A percentile compares a stretch with the other conserved stretches of the same genome.
These are phyloP conservation scores for Takakia lepidozioides DNA, from an alignment of 225 moss, liverwort and hornwort species.

Conservation along the genomic window DNA sequence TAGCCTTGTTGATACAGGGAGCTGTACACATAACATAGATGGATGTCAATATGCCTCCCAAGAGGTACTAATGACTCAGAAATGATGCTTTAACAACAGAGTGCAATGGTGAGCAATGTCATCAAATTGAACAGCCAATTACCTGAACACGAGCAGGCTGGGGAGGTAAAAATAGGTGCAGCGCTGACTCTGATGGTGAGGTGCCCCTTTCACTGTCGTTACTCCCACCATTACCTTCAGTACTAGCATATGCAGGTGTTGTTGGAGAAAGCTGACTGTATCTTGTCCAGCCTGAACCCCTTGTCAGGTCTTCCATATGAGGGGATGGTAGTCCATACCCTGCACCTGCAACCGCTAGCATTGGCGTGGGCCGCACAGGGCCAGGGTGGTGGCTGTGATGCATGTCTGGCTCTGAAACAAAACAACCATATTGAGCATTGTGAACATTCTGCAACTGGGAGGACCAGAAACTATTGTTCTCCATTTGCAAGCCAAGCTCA, in stretches of 20 bases:
- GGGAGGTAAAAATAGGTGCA: constrained; percentile 71
- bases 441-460: constrained; percentile 32
- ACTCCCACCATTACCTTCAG: constrained; percentile 46
- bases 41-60: no score
- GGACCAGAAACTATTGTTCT: constrained; percentile 36
- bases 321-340: constrained; percentile 45
- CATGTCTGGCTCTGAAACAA: constrained; percentile 21
- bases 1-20: no score
- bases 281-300: constrained; percentile 56
- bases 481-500: constrained; percentile 54
- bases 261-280: constrained; percentile 36
- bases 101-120: no score
- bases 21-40: no score
- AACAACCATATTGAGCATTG: constrained; percentile 38
- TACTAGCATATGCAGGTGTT: constrained; percentile 43
- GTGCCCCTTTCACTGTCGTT: constrained; percentile 68
- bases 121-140: constrained; percentile 6
- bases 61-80: no score
- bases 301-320: constrained; percentile 32
- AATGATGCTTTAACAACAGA: no score
- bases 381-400: constrained; percentile 38
- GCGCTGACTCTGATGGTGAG: constrained; percentile 36
- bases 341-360: constrained; percentile 74
- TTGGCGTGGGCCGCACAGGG: constrained; percentile 81
- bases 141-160: constrained; percentile 88